These are phyloP conservation scores for Alternaria incomplexa DNA, from an alignment of 2,329 filamentous ascomycete genomes.

Conservation along the genomic window DNA sequence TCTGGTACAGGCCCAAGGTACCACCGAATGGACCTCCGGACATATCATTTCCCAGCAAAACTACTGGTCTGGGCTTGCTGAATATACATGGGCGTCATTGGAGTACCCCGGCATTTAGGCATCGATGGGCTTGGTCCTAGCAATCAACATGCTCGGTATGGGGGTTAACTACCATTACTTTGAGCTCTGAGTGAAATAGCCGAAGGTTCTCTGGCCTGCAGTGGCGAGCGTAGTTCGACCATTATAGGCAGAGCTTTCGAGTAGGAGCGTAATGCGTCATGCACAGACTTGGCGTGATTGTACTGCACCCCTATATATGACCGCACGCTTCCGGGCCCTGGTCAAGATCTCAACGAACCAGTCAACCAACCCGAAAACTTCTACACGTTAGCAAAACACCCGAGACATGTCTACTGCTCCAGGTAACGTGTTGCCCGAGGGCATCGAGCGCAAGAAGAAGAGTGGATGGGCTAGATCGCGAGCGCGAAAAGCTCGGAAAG, in stretches of 20 bases:
- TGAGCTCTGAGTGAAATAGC: neutral
- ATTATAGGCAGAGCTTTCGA: rapidly evolving
- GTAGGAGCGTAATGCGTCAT: neutral
- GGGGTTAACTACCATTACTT: neutral
- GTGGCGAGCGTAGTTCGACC: neutral
- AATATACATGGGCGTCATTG: neutral
- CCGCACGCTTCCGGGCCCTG: neutral
- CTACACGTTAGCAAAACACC: neutral
- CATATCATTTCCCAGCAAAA: neutral
- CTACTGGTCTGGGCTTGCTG: neutral
- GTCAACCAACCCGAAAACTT: neutral
- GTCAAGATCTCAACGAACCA: neutral
- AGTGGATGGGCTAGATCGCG: neutral
- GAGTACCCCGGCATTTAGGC: neutral
- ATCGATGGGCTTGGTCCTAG: neutral
- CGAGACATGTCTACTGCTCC: neutral
- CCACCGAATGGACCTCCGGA: neutral
- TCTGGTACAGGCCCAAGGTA: neutral
- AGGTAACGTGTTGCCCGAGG: neutral
- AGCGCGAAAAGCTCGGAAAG: neutral
- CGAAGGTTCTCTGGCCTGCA: neutral
- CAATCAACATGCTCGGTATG: neutral
- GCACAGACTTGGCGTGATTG: neutral
- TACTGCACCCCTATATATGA: neutral
- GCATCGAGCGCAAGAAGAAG: neutral